Conservation (phyloP, 2,329 filamentous ascomycete species). For the Colletotrichum sp. region DNA sequence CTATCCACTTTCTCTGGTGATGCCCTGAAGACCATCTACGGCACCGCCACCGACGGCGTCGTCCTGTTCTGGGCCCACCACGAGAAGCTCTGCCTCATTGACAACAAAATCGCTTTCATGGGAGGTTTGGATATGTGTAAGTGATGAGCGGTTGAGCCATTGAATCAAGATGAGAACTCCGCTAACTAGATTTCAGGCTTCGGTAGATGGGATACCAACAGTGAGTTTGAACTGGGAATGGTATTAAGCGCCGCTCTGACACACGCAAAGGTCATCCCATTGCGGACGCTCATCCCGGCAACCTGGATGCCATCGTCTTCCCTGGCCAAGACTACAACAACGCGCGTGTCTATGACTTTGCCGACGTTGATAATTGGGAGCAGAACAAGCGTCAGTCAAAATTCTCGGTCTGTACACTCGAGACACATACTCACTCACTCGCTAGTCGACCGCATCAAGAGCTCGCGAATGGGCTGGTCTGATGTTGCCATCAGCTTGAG, state of each 20-base stretch:
- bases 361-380: constrained; percentile 78
- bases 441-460: constrained; percentile 74
- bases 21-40: constrained; percentile 79
- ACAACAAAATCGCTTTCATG: constrained; percentile 86
- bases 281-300: constrained; percentile 79
- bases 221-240: constrained; percentile 37
- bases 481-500: constrained; percentile 80
- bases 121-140: constrained; percentile 83
- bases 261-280: constrained; percentile 68
- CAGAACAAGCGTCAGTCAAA: constrained; percentile 71
- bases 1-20: constrained; percentile 73
- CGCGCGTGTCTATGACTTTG: constrained; percentile 81
- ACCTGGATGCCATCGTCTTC: constrained; percentile 79
- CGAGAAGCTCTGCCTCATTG: constrained; percentile 86
- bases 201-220: constrained; percentile 86
- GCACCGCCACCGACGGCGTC: constrained; percentile 74
- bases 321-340: constrained; percentile 96
- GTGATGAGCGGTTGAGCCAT: constrained; percentile 15
- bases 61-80: constrained; percentile 94
- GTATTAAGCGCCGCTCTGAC: constrained; percentile 7
- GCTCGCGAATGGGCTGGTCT: constrained; percentile 90
- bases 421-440: not conserved
- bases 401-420: not conserved
- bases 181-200: constrained; percentile 58
- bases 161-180: not conserved